phyloP scores from a whole-genome alignment of 306 rosid species.

The Vigna unguiculata region DNA sequence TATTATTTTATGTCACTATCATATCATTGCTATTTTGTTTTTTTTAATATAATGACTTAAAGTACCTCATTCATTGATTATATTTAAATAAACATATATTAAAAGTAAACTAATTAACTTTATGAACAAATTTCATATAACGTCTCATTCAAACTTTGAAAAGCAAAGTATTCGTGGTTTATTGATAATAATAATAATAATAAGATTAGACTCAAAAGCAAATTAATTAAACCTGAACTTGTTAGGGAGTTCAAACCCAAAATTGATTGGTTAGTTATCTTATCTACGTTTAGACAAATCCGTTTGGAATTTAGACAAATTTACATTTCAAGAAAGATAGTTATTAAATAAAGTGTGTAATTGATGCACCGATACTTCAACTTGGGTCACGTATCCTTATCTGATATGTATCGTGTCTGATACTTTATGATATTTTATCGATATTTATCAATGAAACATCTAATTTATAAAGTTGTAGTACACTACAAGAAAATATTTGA shows the following conservation, averaged over 20 bases:
- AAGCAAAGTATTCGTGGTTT: not conserved
- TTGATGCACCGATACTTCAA: no score
- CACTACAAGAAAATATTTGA: no score
- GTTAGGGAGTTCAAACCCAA: not conserved
- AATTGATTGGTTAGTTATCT: not conserved
- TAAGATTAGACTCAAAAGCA: not conserved
- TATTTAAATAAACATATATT: not conserved
- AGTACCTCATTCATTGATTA: no score
- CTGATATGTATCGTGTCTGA: no score
- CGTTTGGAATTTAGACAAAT: not conserved
- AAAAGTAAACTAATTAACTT: not conserved
- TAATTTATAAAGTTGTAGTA: no score
- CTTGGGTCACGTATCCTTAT: no score
- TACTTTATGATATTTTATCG: no score
- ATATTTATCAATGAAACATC: no score
- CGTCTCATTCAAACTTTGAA: not conserved
- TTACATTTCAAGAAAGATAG: not conserved
- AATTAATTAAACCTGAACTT: not conserved
- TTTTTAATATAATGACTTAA: no score
- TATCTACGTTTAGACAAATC: no score
- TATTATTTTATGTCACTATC: no score
- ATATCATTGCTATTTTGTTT: no score
- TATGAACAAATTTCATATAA: not conserved
- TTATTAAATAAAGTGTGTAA: not conserved
- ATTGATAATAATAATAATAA: not conserved